Base-by-base conservation (phyloP, 2,329 filamentous ascomycete species). In the Beauveria sp. region DNA sequence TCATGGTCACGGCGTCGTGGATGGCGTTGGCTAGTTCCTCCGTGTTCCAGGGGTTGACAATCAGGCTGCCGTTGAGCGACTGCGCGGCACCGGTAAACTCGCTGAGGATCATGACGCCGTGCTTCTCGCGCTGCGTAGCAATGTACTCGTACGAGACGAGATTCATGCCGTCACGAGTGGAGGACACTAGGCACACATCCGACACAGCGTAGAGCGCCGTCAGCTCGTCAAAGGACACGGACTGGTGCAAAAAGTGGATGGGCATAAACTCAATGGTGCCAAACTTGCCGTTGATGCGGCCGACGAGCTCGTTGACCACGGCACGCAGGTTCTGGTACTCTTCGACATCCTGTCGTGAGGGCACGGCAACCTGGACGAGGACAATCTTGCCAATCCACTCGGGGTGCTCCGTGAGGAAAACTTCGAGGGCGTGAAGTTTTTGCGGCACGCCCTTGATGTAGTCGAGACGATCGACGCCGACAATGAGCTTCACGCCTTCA, bases 361-460 rank as follows among this genome's bases (percentile, higher is more conserved):
- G 95, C 22, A 99, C 92, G 2, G 95, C 95, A 38, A 98, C 93
- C 74, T 98, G 95, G 1, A 98, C 91, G 18, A 99, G 83, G 3
- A 98, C 93, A 24, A 98, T 93, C 75, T 96, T 96, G 67, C 95
- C 95, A 64, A 98, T 93, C 93, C 93, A 97, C 74, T 98, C 93
- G 0, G 95, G 95, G 70, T 99, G 92, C 70, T 98, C 93, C 0
- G 92, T 96, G 38, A 99, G 80, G 79, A 99, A 98, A 4, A 98
- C 91, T 74, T 99, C 95, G 48, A 98, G 85, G 2, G 95, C 93
- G 71, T 98, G 95, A 10, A 99, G 81, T 75, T 99, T 99, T 76
- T 99, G 95, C 0, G 95, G 95, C 10, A 99, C 93, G 65, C 95
- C 95, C 78, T 98, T 98, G 85, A 98, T 98, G 77, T 99, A 98